phyloP scores from a whole-genome alignment of 192 early-diverging fungal species.

The Coemansia sp. region DNA sequence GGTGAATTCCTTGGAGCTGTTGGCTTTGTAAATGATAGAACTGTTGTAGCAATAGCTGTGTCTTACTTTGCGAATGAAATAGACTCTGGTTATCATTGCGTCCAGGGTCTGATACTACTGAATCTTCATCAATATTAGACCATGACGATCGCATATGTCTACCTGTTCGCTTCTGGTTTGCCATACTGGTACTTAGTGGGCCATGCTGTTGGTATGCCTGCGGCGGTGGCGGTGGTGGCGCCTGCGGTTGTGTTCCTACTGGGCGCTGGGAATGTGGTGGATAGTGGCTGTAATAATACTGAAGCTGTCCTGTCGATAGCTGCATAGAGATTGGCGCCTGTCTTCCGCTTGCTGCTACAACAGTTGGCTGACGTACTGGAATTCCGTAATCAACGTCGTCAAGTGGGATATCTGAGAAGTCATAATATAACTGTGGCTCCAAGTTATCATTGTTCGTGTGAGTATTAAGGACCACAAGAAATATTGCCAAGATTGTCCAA shows the following conservation, averaged over 20 bases:
- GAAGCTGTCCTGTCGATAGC: neutral
- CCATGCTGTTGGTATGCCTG: conserved; percentile 6
- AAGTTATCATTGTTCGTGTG: conserved; percentile 5
- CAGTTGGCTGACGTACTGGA: neutral
- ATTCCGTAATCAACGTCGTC: conserved; percentile 7
- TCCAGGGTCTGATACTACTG: conserved; percentile 13
- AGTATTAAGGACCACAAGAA: conserved; percentile 38
- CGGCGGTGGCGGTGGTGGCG: neutral
- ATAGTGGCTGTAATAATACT: neutral
- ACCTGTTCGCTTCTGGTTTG: conserved; percentile 11
- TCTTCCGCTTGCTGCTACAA: neutral
- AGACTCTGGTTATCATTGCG: conserved; percentile 32
- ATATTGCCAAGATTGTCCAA: conserved; percentile 9
- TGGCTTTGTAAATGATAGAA: conserved; percentile 43
- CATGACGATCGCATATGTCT: conserved; percentile 37
- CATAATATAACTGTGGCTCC: conserved; percentile 6
- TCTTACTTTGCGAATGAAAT: conserved; percentile 15
- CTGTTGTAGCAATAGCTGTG: conserved; percentile 26
- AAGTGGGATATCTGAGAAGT: conserved; percentile 10
- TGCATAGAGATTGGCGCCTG: neutral
- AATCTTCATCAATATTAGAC: conserved; percentile 45
- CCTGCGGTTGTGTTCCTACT: neutral
- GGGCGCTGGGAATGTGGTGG: neutral
- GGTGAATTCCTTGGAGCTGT: conserved; percentile 38
- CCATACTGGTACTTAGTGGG: neutral